These are phyloP conservation scores for Spatholobus suberectus DNA, from an alignment of 306 rosid genomes.

Conservation along the genomic window DNA sequence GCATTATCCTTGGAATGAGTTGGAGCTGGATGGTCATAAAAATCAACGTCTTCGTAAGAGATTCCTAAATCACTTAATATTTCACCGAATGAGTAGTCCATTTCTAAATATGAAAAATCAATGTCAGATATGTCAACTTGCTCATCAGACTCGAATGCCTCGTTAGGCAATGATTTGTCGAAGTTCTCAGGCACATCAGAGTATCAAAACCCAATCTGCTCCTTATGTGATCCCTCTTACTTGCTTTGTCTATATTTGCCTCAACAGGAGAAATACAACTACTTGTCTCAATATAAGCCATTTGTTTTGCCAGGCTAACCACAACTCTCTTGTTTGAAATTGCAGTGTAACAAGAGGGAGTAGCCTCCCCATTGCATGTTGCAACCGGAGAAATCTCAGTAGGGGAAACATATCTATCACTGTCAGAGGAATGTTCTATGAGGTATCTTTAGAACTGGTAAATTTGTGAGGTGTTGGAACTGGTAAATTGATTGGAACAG, in stretches of 20 bases:
- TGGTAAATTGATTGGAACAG: conserved; percentile 54
- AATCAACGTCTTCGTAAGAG: conserved; percentile 59
- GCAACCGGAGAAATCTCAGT: conserved; percentile 55
- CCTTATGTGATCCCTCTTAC: conserved; percentile 73
- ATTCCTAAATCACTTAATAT: conserved; percentile 71
- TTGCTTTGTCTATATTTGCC: conserved; percentile 47
- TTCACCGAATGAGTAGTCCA: conserved; percentile 72
- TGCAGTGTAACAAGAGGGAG: conserved; percentile 66
- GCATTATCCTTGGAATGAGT: conserved; percentile 45
- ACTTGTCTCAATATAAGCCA: conserved; percentile 70
- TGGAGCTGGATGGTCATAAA: conserved; percentile 51
- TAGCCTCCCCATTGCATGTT: conserved; percentile 50
- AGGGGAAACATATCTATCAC: conserved; percentile 59
- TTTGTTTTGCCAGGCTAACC: conserved; percentile 71
- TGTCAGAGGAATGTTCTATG: conserved; percentile 55
- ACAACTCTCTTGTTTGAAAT: conserved; percentile 83
- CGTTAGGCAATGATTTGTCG: conserved; percentile 46
- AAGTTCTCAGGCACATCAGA: conserved; percentile 49
- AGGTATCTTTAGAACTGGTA: conserved; percentile 70
- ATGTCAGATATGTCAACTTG: conserved; percentile 58
- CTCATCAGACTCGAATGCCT: conserved; percentile 61
- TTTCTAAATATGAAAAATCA: conserved; percentile 65
- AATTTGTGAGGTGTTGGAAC: conserved; percentile 63
- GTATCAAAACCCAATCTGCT: conserved; percentile 78
- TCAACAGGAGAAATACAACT: conserved; percentile 70